Conservation (phyloP, 2,329 filamentous ascomycete genomes). For the Fusarium lyarnte region DNA sequence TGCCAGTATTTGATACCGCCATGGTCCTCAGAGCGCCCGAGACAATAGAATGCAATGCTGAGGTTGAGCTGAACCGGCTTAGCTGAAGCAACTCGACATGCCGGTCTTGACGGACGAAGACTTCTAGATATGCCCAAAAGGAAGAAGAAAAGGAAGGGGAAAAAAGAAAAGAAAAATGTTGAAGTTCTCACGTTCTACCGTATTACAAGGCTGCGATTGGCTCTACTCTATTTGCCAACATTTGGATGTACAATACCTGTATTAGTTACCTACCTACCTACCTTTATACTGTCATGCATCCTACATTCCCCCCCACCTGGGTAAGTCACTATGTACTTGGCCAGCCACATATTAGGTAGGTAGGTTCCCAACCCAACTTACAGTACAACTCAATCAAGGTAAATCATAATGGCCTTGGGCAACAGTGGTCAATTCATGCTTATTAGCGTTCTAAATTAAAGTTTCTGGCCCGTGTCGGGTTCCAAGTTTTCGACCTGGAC, state of each 20-base stretch:
- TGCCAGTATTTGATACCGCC: not conserved
- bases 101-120: not conserved
- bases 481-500: not conserved
- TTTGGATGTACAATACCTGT: slow-evolving; percentile 9
- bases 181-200: not conserved
- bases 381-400: not conserved
- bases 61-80: not conserved
- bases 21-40: not conserved
- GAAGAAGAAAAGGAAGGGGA: too few species aligned
- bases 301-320: too few species aligned
- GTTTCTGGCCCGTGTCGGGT: not conserved
- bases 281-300: too few species aligned
- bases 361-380: not conserved
- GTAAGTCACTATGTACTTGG: not conserved
- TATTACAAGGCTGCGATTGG: not conserved
- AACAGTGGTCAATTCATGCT: not conserved
- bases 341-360: too few species aligned
- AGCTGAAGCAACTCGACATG: not conserved
- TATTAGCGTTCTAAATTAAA: not conserved
- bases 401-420: not conserved
- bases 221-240: not conserved
- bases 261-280: not conserved
- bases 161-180: not conserved
- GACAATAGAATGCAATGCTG: not conserved
- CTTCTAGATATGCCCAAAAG: not conserved